A percentile compares a stretch with the other conserved stretches of the same genome.
phyloP scores from a whole-genome alignment of 768 basidiomycete genomes.

The Cytidiella melzeri region DNA sequence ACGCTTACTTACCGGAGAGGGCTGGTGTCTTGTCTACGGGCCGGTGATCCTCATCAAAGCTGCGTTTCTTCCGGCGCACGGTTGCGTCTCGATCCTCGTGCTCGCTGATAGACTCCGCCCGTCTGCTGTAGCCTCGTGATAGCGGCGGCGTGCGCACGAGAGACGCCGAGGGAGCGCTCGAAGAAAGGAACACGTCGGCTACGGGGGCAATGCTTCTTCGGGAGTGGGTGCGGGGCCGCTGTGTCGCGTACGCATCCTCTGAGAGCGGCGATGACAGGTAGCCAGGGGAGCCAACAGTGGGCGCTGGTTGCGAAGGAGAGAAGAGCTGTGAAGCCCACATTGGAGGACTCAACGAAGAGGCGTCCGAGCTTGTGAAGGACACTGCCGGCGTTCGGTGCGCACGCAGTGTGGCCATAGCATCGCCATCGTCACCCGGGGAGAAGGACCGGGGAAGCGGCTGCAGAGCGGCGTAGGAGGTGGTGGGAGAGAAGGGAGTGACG shows the following conservation, averaged over 20 bases:
- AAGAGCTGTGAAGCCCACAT: slow-evolving; percentile 65
- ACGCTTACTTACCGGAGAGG: no score
- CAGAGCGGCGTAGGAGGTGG: slow-evolving; percentile 48
- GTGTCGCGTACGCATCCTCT: slow-evolving; percentile 37
- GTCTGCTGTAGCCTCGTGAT: slow-evolving; percentile 57
- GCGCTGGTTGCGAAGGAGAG: slow-evolving; percentile 41
- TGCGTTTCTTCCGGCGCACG: slow-evolving; percentile 54
- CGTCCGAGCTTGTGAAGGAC: slow-evolving; percentile 56
- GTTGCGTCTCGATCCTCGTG: slow-evolving; percentile 67
- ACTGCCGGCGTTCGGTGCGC: slow-evolving; percentile 9
- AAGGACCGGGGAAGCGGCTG: slow-evolving; percentile 55
- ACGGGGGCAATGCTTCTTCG: slow-evolving; percentile 39
- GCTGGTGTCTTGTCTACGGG: slow-evolving; percentile 16
- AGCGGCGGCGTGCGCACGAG: slow-evolving; percentile 43
- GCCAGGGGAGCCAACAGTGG: slow-evolving; percentile 31
- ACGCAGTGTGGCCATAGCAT: slow-evolving; percentile 18
- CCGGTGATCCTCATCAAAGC: slow-evolving; percentile 19
- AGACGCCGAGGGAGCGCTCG: slow-evolving; percentile 59
- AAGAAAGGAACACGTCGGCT: slow-evolving; percentile 57
- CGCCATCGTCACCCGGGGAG: slow-evolving; percentile 37
- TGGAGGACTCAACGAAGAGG: slow-evolving; percentile 49
- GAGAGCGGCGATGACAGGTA: slow-evolving; percentile 12
- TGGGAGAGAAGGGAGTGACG: slow-evolving; percentile 51
- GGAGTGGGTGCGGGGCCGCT: slow-evolving; percentile 33
- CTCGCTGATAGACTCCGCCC: slow-evolving; percentile 58